Conservation (phyloP, 768 basidiomycete species). For the Lactarius psammicola region DNA sequence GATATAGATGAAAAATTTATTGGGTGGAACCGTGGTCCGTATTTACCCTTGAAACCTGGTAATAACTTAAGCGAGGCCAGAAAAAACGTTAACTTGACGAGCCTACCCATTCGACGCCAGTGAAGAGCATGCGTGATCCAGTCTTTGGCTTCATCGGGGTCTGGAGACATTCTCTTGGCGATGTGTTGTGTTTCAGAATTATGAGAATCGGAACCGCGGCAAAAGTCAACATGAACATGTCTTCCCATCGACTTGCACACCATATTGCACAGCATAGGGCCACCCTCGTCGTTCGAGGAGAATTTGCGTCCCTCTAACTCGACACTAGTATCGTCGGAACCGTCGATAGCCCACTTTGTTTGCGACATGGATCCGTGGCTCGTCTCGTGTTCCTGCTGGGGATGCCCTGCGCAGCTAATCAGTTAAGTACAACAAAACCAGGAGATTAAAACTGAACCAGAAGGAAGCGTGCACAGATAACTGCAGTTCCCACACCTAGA, state of each 20-base stretch:
- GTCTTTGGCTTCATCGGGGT: constrained; percentile 50
- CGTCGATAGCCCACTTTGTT: constrained; percentile 56
- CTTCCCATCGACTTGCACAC: constrained; percentile 55
- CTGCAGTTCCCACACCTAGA: constrained; percentile 52
- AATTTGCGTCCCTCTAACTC: constrained; percentile 58
- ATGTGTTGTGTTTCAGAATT: constrained; percentile 49
- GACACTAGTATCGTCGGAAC: constrained; percentile 47
- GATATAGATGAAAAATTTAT: neutral
- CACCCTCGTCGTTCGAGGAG: constrained; percentile 53
- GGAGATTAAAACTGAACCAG: constrained; percentile 38
- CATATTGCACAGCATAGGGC: constrained; percentile 61
- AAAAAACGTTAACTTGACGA: constrained; percentile 23
- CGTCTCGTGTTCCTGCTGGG: constrained; percentile 60
- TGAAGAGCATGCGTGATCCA: constrained; percentile 51
- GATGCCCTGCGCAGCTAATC: constrained; percentile 43
- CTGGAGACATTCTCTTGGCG: constrained; percentile 41
- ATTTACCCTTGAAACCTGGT: constrained; percentile 52
- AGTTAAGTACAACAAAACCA: neutral
- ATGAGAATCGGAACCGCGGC: constrained; percentile 45
- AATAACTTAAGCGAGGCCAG: neutral
- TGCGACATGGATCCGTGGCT: constrained; percentile 61
- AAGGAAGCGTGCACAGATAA: constrained; percentile 56
- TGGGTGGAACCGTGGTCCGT: too few species aligned
- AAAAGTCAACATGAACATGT: constrained; percentile 56
- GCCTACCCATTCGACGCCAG: constrained; percentile 48